These are phyloP conservation scores for Ceratobasidium sp. DNA, from an alignment of 1,284 basidiomycete species.

Conservation along the genomic window DNA sequence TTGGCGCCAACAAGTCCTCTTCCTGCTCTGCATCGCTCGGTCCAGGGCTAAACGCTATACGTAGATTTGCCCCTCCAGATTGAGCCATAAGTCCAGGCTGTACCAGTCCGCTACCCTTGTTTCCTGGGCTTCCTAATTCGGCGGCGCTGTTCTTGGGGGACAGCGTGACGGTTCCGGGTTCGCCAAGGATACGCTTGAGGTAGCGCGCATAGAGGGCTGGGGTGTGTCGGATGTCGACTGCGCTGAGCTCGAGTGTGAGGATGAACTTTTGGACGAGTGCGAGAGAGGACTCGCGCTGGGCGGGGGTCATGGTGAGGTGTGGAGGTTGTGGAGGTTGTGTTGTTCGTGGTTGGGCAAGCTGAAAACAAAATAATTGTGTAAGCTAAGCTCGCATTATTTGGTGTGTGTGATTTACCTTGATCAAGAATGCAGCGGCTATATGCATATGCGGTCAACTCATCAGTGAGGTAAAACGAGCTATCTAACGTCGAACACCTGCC, in stretches of 20 bases:
- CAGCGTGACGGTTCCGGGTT: too few relatives aligned
- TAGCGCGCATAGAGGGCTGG: neutral
- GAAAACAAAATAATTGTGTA: neutral
- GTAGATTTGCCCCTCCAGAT: neutral
- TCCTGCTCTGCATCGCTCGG: conserved; percentile 4
- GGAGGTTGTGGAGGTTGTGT: neutral
- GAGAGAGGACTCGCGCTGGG: neutral
- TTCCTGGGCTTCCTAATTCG: neutral
- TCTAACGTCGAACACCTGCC: conserved; percentile 70
- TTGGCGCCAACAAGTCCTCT: conserved; percentile 22
- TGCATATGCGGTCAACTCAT: neutral
- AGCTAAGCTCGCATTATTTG: neutral
- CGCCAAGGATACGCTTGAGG: neutral
- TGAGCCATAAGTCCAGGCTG: neutral
- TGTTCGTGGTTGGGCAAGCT: neutral
- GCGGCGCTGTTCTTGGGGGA: neutral
- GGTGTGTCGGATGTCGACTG: neutral
- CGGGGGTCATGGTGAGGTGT: conserved; percentile 4
- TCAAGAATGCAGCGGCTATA: conserved; percentile 10
- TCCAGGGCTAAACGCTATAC: conserved; percentile 8
- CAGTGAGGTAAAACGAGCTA: neutral
- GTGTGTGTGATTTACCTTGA: neutral
- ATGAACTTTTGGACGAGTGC: neutral
- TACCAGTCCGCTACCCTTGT: neutral
- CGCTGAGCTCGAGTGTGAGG: neutral